These are phyloP conservation scores for Irpex rosettiformis DNA, from an alignment of 1,284 basidiomycete species.

Conservation along the genomic window DNA sequence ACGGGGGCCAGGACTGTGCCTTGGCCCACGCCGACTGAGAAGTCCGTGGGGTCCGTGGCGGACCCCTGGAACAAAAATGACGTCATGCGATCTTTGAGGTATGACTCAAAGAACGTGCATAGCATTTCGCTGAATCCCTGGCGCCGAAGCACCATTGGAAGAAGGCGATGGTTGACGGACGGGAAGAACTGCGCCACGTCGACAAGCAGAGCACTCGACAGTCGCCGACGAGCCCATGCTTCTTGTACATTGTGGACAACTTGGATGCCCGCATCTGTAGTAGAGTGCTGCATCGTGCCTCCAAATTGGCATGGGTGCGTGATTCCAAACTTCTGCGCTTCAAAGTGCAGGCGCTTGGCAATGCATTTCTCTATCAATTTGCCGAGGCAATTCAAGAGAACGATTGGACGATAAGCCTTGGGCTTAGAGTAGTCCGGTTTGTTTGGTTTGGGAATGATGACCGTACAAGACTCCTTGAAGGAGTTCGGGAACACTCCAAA, in stretches of 20 bases:
- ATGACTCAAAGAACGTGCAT: conserved; percentile 7
- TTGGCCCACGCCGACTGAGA: conserved; percentile 3
- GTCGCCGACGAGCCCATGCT: conserved; percentile 5
- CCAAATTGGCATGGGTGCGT: conserved; percentile 24
- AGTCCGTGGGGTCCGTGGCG: background rate
- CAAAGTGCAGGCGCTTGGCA: conserved; percentile 16
- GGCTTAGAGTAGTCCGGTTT: conserved; percentile 18
- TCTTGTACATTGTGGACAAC: conserved; percentile 13
- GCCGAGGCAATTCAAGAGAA: conserved; percentile 21
- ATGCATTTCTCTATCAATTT: conserved; percentile 23
- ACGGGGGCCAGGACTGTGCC: conserved; percentile 3
- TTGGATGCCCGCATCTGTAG: conserved; percentile 15
- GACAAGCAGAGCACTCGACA: conserved; percentile 8
- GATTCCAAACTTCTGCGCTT: conserved; percentile 13
- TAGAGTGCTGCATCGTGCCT: conserved; percentile 19
- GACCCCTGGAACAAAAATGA: conserved; percentile 8
- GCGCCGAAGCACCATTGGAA: background rate
- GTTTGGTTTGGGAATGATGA: conserved; percentile 15
- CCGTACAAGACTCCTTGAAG: conserved; percentile 10
- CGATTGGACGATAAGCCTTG: conserved; percentile 21
- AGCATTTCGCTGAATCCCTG: conserved; percentile 9
- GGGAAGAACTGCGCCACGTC: conserved; percentile 16
- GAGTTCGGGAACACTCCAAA: background rate
- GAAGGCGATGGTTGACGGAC: conserved; percentile 11
- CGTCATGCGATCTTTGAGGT: conserved; percentile 13